These are phyloP conservation scores for Phyllosticta ampelicida DNA, from an alignment of 2,329 filamentous ascomycete species.

Conservation along the genomic window DNA sequence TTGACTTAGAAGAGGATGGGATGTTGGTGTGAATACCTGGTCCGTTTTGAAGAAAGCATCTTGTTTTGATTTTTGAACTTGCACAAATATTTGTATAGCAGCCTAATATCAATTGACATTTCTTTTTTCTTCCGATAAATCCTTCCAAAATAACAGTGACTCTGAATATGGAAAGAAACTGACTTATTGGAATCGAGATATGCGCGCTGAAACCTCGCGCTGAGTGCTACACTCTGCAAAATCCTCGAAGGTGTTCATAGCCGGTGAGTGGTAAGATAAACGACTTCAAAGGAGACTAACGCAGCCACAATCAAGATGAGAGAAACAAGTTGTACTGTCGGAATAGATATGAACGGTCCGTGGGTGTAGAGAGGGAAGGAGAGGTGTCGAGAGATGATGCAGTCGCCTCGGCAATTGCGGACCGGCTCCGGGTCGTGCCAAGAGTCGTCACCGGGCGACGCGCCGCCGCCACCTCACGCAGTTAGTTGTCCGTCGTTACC, in stretches of 20 bases:
- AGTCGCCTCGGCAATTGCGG: too few species aligned
- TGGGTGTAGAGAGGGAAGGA: background rate
- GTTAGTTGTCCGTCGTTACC: too few species aligned
- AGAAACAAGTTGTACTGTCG: too few species aligned
- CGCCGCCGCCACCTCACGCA: constrained; percentile 1
- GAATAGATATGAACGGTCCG: too few species aligned
- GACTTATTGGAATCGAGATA: background rate
- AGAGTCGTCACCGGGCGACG: constrained; percentile 5
- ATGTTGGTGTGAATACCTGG: background rate
- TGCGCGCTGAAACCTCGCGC: too few species aligned
- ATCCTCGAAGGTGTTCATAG: too few species aligned
- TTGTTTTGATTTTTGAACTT: background rate
- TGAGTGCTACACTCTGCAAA: too few species aligned
- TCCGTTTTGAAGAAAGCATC: background rate
- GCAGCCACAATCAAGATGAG: too few species aligned
- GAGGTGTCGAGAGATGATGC: too few species aligned
- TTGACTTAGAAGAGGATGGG: background rate
- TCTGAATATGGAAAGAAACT: background rate
- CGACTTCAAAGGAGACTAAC: too few species aligned
- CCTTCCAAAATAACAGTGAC: background rate
- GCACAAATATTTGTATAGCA: background rate
- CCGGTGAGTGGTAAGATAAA: too few species aligned
- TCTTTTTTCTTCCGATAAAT: background rate
- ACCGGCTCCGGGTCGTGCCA: background rate
- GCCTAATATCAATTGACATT: background rate